Percentiles rank a stretch among this genome's conserved stretches.
These are phyloP conservation scores for Fragaria nilgerrensis DNA, from an alignment of 306 rosid genomes.

Conservation along the genomic window DNA sequence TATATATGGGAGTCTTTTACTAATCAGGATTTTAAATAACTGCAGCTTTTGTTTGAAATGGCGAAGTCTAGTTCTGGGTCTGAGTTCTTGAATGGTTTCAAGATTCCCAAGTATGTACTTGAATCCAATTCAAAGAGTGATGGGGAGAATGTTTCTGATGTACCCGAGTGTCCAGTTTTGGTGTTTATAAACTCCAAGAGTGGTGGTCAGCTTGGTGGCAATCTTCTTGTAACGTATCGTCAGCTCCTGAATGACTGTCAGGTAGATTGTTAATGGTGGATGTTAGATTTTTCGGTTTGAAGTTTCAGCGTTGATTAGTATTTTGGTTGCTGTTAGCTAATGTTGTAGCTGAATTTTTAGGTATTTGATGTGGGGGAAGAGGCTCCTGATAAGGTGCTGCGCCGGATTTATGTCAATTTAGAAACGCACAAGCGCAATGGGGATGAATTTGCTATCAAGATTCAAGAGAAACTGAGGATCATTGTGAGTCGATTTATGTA, in stretches of 20 bases:
- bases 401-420: conserved; percentile 54
- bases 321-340: not conserved
- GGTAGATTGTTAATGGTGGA: conserved; percentile 27
- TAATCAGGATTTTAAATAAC: not conserved
- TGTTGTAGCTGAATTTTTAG: conserved; percentile 34
- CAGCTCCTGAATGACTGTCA: conserved; percentile 59
- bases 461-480: conserved; percentile 54
- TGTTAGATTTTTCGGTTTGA: not conserved
- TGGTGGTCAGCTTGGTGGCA: conserved; percentile 98
- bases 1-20: not conserved
- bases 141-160: conserved; percentile 21
- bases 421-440: conserved; percentile 54
- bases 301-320: not conserved
- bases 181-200: conserved; percentile 87
- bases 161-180: conserved; percentile 66
- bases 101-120: conserved; percentile 69
- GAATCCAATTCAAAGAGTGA: conserved; percentile 39
- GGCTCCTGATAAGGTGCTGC: conserved; percentile 72
- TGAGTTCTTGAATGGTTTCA: conserved; percentile 43
- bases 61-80: conserved; percentile 29
- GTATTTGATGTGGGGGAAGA: conserved; percentile 86
- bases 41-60: conserved; percentile 44
- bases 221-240: conserved; percentile 58
- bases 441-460: conserved; percentile 51
- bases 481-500: conserved; percentile 58